phyloP scores from a whole-genome alignment of 2,329 filamentous ascomycete genomes.

The Alternaria alternata region DNA sequence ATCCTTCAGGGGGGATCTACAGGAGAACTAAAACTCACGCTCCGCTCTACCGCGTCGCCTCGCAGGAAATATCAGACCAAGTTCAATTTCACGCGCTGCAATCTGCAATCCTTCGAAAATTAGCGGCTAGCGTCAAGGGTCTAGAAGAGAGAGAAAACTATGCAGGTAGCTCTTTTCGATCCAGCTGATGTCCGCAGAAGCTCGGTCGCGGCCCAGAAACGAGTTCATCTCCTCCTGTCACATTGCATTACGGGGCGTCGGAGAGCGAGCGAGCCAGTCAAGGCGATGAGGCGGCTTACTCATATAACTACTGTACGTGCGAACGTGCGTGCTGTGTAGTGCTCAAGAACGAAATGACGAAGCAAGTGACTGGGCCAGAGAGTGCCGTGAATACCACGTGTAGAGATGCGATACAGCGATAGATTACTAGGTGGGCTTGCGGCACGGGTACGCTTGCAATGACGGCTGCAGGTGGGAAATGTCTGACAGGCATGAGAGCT shows the following conservation, averaged over 20 bases:
- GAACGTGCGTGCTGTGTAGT: neutral
- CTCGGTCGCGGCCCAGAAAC: conserved; percentile 3
- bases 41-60: neutral
- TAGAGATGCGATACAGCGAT: neutral
- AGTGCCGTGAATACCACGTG: neutral
- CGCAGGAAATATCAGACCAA: neutral
- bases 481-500: neutral
- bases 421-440: neutral
- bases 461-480: neutral
- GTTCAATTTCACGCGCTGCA: neutral
- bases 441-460: neutral
- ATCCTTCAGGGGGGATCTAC: conserved; percentile 23
- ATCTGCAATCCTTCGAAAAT: neutral
- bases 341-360: neutral
- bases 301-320: conserved; percentile 1
- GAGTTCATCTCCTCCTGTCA: conserved; percentile 6
- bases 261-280: neutral
- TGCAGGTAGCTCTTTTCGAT: neutral
- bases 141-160: neutral
- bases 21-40: conserved; percentile 11
- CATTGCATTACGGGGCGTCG: neutral
- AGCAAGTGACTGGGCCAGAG: neutral
- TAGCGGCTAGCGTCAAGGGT: neutral
- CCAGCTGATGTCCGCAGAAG: neutral
- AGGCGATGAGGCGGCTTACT: neutral